phyloP scores from a whole-genome alignment of 495 filamentous ascomycete genomes.

The Hypoxylon trugodes region DNA sequence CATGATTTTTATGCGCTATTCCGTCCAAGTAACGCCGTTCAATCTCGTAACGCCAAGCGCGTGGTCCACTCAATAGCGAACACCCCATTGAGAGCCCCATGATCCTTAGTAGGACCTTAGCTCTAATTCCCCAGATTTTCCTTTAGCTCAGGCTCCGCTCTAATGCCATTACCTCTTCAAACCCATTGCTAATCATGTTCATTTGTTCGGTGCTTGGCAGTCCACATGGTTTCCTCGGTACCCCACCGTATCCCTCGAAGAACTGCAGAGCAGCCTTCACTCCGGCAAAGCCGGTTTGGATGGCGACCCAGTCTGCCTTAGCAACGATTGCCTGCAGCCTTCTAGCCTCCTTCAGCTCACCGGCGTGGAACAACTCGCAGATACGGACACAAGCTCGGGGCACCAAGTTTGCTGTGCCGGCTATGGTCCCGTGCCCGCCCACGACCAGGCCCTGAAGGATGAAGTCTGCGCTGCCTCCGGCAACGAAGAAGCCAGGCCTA shows the following conservation, averaged over 20 bases:
- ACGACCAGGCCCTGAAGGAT: constrained; percentile 78
- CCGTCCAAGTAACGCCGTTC: constrained; percentile 37
- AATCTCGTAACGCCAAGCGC: constrained; percentile 37
- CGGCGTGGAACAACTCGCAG: constrained; percentile 74
- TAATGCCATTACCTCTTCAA: constrained; percentile 65
- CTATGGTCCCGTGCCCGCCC: constrained; percentile 81
- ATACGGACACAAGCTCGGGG: constrained; percentile 78
- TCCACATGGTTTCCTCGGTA: constrained; percentile 70
- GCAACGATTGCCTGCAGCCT: constrained; percentile 74
- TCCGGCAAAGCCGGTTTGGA: constrained; percentile 80
- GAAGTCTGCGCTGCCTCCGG: constrained; percentile 86
- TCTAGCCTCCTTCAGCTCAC: constrained; percentile 73
- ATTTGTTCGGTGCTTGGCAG: constrained; percentile 63
- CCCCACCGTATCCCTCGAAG: constrained; percentile 79
- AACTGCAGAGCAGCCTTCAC: constrained; percentile 82
- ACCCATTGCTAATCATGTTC: constrained; percentile 66
- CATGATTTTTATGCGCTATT: constrained; percentile 25
- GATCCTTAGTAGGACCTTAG: constrained; percentile 15
- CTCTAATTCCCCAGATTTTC: constrained; percentile 26
- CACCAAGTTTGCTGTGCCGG: constrained; percentile 80
- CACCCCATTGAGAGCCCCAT: constrained; percentile 22
- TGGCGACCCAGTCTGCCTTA: constrained; percentile 81
- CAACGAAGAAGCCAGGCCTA: constrained; percentile 72
- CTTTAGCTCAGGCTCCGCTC: constrained; percentile 37
- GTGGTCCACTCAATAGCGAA: constrained; percentile 20